phyloP scores from a whole-genome alignment of 352 stramenopile species.

The Pythium aquatile region DNA sequence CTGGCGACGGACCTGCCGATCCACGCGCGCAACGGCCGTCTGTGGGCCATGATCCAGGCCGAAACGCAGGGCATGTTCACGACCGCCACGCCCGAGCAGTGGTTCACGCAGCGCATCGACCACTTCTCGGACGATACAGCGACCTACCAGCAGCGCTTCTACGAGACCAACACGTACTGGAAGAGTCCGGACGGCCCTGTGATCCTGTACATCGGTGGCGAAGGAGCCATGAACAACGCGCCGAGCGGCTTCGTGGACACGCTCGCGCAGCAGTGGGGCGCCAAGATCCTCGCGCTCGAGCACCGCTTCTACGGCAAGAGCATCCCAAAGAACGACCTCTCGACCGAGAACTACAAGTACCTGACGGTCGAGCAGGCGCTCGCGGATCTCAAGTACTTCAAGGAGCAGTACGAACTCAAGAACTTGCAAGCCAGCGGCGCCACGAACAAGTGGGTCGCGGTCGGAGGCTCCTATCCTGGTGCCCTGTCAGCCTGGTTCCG shows the following conservation, averaged over 20 bases:
- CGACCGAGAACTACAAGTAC: conserved; percentile 68
- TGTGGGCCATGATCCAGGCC: conserved; percentile 54
- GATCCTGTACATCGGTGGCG: conserved; percentile 85
- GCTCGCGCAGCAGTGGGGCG: conserved; percentile 72
- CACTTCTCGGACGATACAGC: conserved; percentile 39
- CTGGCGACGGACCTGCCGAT: conserved; percentile 15
- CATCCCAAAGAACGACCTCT: conserved; percentile 72
- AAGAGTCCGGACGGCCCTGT: conserved; percentile 49
- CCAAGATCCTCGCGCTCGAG: conserved; percentile 84
- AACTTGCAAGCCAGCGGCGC: conserved; percentile 21
- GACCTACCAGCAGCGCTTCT: conserved; percentile 78
- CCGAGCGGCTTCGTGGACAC: conserved; percentile 67
- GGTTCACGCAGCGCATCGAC: conserved; percentile 71
- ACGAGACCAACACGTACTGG: conserved; percentile 70
- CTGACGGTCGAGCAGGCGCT: conserved; percentile 86
- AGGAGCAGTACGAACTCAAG: conserved; percentile 57
- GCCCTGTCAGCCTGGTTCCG: conserved; percentile 81
- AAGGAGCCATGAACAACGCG: conserved; percentile 59
- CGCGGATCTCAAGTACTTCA: conserved; percentile 84
- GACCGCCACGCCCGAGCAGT: conserved; percentile 38
- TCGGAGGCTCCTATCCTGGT: conserved; percentile 84
- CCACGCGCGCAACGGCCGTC: conserved; percentile 45
- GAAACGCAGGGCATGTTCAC: conserved; percentile 49
- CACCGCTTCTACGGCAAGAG: conserved; percentile 89
- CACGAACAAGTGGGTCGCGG: conserved; percentile 64